Evolutionary conservation across 805 yeast species (phyloP).

Genomic region (Jamesozyma piceae): DNA sequence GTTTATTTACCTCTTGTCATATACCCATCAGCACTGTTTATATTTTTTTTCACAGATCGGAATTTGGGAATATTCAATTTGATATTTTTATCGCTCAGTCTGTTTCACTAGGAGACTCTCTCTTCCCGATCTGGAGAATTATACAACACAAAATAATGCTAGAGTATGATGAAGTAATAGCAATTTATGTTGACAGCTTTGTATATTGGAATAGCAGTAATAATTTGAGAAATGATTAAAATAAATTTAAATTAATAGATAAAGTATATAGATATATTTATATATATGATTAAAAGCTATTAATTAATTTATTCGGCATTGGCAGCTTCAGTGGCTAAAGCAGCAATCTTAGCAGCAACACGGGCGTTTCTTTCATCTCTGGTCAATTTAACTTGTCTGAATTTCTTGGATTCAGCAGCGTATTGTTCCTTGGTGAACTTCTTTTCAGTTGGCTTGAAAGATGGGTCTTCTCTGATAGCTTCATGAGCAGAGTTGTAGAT

Average conservation of each 20-base stretch:
- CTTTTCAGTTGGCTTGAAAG: slow-evolving; percentile 79
- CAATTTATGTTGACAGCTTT: too few relatives aligned
- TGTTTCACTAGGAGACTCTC: too few relatives aligned
- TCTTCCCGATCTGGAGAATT: too few relatives aligned
- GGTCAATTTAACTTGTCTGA: slow-evolving; percentile 81
- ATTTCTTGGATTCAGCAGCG: slow-evolving; percentile 93
- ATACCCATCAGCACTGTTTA: too few relatives aligned
- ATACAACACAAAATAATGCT: too few relatives aligned
- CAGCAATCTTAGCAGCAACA: slow-evolving; percentile 90
- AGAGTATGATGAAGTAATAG: too few relatives aligned
- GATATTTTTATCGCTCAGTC: too few relatives aligned
- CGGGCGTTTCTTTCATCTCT: slow-evolving; percentile 82
- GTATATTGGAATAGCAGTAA: too few relatives aligned
- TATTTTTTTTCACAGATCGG: too few relatives aligned
- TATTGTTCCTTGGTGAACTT: slow-evolving; percentile 95
- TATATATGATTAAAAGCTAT: slow-evolving; percentile 4
- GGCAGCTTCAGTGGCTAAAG: slow-evolving; percentile 44
- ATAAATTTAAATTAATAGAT: background rate
- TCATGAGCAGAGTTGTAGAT: slow-evolving; percentile 90
- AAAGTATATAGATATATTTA: background rate
- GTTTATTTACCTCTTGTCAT: too few relatives aligned
- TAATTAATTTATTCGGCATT: slow-evolving; percentile 14
- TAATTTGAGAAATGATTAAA: slow-evolving; percentile 1
- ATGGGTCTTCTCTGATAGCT: slow-evolving; percentile 92
- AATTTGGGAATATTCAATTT: too few relatives aligned